Percentiles rank a stretch among this genome's conserved stretches.
These are phyloP conservation scores for Vaccinium darrowii DNA, from an alignment of 148 eudicot species.

Conservation along the genomic window DNA sequence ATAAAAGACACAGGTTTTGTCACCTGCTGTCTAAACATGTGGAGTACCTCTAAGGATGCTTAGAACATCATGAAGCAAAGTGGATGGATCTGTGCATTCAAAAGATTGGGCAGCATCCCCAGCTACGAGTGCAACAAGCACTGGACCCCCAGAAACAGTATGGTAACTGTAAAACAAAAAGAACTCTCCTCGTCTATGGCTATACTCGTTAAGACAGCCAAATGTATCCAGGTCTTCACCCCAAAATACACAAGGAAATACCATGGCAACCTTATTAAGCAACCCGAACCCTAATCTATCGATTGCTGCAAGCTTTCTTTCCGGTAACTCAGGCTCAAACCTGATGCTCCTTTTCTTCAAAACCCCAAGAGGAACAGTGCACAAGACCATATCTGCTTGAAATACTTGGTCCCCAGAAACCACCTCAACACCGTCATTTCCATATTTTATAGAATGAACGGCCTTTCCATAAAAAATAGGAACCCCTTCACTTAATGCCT, in stretches of 20 bases:
- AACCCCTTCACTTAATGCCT: constrained; percentile 75
- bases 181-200: constrained; percentile 70
- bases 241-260: constrained; percentile 84
- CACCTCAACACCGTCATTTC: constrained; percentile 70
- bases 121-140: constrained; percentile 77
- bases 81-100: constrained; percentile 62
- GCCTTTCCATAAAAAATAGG: constrained; percentile 71
- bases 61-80: constrained; percentile 65
- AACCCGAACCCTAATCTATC: constrained; percentile 87
- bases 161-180: constrained; percentile 90
- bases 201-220: constrained; percentile 64
- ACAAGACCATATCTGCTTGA: constrained; percentile 75
- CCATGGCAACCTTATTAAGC: constrained; percentile 94
- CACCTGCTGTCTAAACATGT: constrained; percentile 19
- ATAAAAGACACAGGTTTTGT: constrained; percentile 2
- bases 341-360: constrained; percentile 56
- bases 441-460: constrained; percentile 65
- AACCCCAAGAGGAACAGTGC: constrained; percentile 93
- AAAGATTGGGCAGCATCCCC: constrained; percentile 80
- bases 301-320: constrained; percentile 73
- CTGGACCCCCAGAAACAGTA: constrained; percentile 88
- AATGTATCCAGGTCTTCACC: constrained; percentile 92
- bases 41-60: constrained; percentile 76
- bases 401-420: constrained; percentile 72
- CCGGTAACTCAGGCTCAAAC: constrained; percentile 81